Evolutionary conservation across 441 rosid species (phyloP).

Genomic region (Melastoma candidum): DNA sequence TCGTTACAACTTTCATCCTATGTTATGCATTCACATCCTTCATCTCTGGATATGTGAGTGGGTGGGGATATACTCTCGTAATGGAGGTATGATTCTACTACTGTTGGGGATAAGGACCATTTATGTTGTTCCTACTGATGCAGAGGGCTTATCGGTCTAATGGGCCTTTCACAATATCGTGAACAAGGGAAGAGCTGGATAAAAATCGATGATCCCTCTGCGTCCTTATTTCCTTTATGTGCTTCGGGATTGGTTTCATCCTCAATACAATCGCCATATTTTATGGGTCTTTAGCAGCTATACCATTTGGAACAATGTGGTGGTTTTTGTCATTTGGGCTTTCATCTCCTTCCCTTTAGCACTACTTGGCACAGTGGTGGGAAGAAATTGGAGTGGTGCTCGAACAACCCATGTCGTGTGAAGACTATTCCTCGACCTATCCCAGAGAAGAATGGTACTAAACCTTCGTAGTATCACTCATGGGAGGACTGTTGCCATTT

Average conservation of each 20-base stretch:
- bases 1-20: conserved; percentile 90
- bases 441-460: conserved; percentile 98
- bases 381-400: conserved; percentile 96
- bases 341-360: conserved; percentile 96
- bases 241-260: conserved; percentile 84
- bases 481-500: conserved; percentile 94
- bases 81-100: conserved; percentile 61
- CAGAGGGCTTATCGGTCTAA: no score
- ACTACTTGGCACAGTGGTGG: conserved; percentile 93
- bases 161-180: conserved; percentile 4
- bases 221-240: conserved; percentile 84
- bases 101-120: neutral
- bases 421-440: conserved; percentile 97
- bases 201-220: conserved; percentile 90
- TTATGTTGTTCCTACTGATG: no score
- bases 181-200: conserved; percentile 92
- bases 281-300: conserved; percentile 92
- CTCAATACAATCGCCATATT: conserved; percentile 88
- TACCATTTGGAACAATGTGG: conserved; percentile 98
- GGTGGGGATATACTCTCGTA: conserved; percentile 99
- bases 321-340: conserved; percentile 89
- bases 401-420: conserved; percentile 95
- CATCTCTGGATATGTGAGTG: conserved; percentile 95
- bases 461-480: conserved; percentile 81
- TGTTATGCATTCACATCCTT: conserved; percentile 98